phyloP scores from a whole-genome alignment of 2,329 filamentous ascomycete genomes.

The Bipolaris gigantea region DNA sequence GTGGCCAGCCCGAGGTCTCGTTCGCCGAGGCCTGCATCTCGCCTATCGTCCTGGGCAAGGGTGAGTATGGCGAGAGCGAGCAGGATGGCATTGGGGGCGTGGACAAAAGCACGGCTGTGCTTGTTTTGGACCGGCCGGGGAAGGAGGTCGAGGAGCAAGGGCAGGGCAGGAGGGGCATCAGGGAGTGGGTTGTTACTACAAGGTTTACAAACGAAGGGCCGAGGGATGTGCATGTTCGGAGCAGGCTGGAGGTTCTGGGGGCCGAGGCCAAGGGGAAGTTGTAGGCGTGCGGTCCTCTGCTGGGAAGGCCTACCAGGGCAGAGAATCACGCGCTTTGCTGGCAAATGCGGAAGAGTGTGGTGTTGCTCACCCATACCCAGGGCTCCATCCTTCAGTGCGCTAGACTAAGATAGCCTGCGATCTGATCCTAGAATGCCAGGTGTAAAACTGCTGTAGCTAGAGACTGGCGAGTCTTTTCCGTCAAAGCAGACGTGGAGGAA shows the following conservation, averaged over 20 bases:
- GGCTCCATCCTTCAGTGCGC: too few relatives aligned
- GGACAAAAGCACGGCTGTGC: slow-evolving; percentile 55
- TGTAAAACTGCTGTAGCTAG: too few relatives aligned
- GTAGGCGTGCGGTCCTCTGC: not conserved
- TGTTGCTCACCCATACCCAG: too few relatives aligned
- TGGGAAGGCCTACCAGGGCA: too few relatives aligned
- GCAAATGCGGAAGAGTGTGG: too few relatives aligned
- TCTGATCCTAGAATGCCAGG: too few relatives aligned
- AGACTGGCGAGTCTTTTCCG: too few relatives aligned
- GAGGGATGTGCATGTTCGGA: slow-evolving; percentile 57
- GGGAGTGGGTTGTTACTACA: slow-evolving; percentile 60
- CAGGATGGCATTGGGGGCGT: slow-evolving; percentile 39
- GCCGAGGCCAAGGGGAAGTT: slow-evolving; percentile 18
- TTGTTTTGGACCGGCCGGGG: slow-evolving; percentile 59
- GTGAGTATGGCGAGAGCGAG: slow-evolving; percentile 37
- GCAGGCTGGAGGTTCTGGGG: slow-evolving; percentile 50
- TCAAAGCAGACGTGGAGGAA: too few relatives aligned
- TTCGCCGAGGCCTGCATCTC: slow-evolving; percentile 51
- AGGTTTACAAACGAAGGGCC: slow-evolving; percentile 61
- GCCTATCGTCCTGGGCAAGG: slow-evolving; percentile 45
- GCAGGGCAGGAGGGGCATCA: slow-evolving; percentile 53
- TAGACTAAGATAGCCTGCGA: too few relatives aligned
- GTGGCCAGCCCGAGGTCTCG: slow-evolving; percentile 37
- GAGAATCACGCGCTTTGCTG: too few relatives aligned
- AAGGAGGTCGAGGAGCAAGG: slow-evolving; percentile 57